Conservation (phyloP, 1,139 yeast genomes). For the Suhomyces bribrorum region DNA sequence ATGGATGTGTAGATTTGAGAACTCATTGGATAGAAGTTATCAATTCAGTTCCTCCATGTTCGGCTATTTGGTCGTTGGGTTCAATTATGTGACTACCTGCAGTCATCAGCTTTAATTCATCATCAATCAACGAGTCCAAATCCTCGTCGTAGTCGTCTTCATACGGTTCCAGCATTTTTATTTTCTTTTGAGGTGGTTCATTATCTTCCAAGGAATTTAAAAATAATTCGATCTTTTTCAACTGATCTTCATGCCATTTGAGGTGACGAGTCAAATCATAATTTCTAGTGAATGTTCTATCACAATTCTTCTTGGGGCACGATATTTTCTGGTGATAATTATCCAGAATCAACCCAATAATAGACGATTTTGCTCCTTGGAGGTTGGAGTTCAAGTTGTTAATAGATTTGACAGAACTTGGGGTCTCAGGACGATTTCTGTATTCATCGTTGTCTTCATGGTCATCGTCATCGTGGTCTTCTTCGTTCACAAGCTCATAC, state of each 20-base stretch:
- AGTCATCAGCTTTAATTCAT: slow-evolving; percentile 27
- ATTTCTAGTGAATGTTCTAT: slow-evolving; percentile 45
- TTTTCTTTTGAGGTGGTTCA: slow-evolving; percentile 3
- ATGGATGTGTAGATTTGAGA: too few relatives aligned
- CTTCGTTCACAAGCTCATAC: slow-evolving; percentile 2
- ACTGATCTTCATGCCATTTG: slow-evolving; percentile 52
- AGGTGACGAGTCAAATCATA: slow-evolving; percentile 56
- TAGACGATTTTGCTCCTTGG: slow-evolving; percentile 24
- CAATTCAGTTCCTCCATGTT: not conserved
- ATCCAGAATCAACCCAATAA: slow-evolving; percentile 39
- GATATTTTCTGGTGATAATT: slow-evolving; percentile 35
- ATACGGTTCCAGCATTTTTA: slow-evolving; percentile 1
- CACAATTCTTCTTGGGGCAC: slow-evolving; percentile 53
- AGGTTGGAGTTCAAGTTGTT: slow-evolving; percentile 19
- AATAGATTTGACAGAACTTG: slow-evolving; percentile 28
- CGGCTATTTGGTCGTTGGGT: not conserved
- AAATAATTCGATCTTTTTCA: slow-evolving; percentile 34
- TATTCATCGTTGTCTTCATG: slow-evolving; percentile 12
- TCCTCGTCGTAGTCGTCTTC: slow-evolving; percentile 16
- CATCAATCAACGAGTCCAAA: slow-evolving; percentile 34
- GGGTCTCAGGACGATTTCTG: slow-evolving; percentile 15
- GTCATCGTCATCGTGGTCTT: slow-evolving; percentile 18
- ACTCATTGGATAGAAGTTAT: too few relatives aligned
- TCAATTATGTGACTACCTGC: slow-evolving; percentile 16
- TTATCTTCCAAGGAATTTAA: slow-evolving; percentile 28